These are phyloP conservation scores for Eucalyptus marginata DNA, from an alignment of 345 rosid species.

Conservation along the genomic window DNA sequence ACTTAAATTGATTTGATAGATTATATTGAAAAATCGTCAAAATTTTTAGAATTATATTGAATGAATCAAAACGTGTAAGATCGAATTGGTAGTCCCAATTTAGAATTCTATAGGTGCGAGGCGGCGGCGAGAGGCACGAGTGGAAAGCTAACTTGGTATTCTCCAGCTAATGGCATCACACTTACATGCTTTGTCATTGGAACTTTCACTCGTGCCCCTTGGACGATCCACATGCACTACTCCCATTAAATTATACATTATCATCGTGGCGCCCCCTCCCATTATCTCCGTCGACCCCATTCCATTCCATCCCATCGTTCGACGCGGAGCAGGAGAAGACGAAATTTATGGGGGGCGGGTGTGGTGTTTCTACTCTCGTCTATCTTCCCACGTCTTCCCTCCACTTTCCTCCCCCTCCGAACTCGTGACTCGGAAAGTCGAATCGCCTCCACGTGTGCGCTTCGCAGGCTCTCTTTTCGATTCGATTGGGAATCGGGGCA, in stretches of 20 bases:
- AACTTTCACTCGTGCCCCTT: not conserved
- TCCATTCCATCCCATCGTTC: not conserved
- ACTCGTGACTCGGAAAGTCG: not conserved
- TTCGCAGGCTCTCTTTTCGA: not conserved
- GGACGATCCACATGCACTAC: not conserved
- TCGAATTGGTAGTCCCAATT: accelerated
- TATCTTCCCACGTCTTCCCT: not conserved
- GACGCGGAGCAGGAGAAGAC: not conserved
- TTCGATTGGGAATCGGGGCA: not conserved
- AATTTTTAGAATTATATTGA: no score
- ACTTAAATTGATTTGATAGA: not conserved
- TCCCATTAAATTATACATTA: not conserved
- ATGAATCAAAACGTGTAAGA: not conserved
- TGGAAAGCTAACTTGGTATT: not conserved
- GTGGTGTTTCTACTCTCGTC: not conserved
- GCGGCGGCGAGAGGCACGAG: not conserved
- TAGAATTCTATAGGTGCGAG: not conserved
- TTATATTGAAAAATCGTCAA: accelerated
- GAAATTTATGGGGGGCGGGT: not conserved
- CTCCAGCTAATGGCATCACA: not conserved
- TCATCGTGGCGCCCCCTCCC: not conserved
- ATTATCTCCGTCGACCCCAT: not conserved
- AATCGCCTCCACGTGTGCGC: not conserved
- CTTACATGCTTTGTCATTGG: not conserved
- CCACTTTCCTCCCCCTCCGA: not conserved